These are phyloP conservation scores for Mytilinidion resinicola DNA, from an alignment of 495 filamentous ascomycete genomes.

Conservation along the genomic window DNA sequence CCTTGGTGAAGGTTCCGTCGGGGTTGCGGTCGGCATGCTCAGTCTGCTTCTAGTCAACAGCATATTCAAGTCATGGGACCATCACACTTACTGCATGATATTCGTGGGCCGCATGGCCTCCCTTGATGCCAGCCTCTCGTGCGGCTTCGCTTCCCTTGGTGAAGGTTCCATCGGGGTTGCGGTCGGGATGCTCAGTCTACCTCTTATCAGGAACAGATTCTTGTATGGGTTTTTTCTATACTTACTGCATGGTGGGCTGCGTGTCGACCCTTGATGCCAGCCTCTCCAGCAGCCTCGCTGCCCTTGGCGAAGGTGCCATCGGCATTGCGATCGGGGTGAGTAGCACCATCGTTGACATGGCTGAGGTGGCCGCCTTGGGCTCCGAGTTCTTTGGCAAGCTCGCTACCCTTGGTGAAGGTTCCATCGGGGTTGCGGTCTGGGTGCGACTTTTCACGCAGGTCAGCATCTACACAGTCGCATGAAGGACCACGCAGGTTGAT, in stretches of 20 bases:
- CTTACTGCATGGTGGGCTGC: conserved; percentile 13
- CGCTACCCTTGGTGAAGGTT: conserved; percentile 16
- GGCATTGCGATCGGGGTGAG: conserved; percentile 5
- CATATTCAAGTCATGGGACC: too few relatives aligned
- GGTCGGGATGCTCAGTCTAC: conserved; percentile 1
- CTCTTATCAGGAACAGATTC: too few relatives aligned
- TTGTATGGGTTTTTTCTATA: too few relatives aligned
- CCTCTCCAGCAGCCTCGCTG: conserved; percentile 14
- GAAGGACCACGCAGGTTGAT: not conserved
- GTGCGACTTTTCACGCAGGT: not conserved
- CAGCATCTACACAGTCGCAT: not conserved
- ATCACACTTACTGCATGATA: too few relatives aligned
- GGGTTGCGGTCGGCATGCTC: conserved; percentile 17
- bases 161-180: conserved; percentile 31
- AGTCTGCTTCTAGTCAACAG: not conserved
- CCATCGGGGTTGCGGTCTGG: conserved; percentile 7
- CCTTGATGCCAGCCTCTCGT: conserved; percentile 24
- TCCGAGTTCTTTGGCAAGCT: conserved; percentile 13
- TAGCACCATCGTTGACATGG: not conserved
- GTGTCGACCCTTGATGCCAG: conserved; percentile 23
- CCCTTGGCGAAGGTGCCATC: conserved; percentile 11
- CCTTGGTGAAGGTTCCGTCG: conserved; percentile 29
- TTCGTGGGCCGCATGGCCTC: conserved; percentile 18
- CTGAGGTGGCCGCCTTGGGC: conserved; percentile 1
- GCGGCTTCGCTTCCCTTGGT: conserved; percentile 22